Evolutionary conservation across 176 grass and related monocot species (phyloP).

Genomic region (Triticum monococcum): DNA sequence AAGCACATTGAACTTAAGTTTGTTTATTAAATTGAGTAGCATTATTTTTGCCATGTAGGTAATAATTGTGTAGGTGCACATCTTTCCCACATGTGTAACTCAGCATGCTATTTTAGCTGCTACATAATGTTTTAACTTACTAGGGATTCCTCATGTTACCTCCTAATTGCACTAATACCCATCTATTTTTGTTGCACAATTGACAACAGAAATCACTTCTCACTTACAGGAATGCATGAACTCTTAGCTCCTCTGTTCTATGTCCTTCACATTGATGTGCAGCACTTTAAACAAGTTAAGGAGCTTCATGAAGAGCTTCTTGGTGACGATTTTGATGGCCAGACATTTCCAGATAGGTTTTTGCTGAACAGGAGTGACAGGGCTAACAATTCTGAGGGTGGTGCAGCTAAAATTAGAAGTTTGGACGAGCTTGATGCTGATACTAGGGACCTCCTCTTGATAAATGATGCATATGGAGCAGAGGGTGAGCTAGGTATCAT

Average conservation of each 20-base stretch:
- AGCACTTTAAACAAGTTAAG: conserved; percentile 71
- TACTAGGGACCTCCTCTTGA: conserved; percentile 69
- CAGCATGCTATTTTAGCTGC: conserved; percentile 16
- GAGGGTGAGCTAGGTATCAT: conserved; percentile 96
- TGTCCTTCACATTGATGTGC: conserved; percentile 87
- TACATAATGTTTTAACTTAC: background rate
- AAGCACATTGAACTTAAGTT: conserved; percentile 4
- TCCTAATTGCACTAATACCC: conserved; percentile 19
- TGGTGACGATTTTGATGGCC: conserved; percentile 69
- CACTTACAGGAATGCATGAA: conserved; percentile 95
- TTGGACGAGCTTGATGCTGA: conserved; percentile 67
- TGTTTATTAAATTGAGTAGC: background rate
- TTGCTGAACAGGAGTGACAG: conserved; percentile 55
- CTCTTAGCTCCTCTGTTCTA: conserved; percentile 95
- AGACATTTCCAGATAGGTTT: conserved; percentile 52
- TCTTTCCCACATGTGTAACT: background rate
- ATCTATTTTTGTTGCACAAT: conserved; percentile 18
- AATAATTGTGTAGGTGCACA: background rate
- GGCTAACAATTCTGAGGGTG: conserved; percentile 25
- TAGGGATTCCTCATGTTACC: background rate
- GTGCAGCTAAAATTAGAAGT: conserved; percentile 53
- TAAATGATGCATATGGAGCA: conserved; percentile 93
- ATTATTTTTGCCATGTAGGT: conserved; percentile 9
- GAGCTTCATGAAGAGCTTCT: conserved; percentile 67
- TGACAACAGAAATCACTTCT: conserved; percentile 32